phyloP scores from a whole-genome alignment of 352 stramenopile genomes.

The Globisporangium nagaii region DNA sequence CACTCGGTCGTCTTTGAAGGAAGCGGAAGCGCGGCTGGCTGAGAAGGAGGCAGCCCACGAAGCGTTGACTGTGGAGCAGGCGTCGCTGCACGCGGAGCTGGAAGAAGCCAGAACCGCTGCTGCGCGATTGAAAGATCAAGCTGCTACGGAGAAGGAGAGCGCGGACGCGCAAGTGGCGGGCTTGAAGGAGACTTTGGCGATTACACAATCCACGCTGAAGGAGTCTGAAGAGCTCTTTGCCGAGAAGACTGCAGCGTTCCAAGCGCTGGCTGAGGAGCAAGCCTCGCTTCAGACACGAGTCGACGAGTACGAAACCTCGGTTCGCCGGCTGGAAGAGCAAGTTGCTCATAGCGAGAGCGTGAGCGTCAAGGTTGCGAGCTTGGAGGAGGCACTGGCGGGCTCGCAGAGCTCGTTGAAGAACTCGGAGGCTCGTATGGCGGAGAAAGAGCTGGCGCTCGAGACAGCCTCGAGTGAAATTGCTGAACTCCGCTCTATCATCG shows the following conservation, averaged over 20 bases:
- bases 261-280: not conserved
- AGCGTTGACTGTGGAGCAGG: not conserved
- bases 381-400: not conserved
- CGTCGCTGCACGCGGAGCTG: not conserved
- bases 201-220: not conserved
- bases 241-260: not conserved
- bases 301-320: not conserved
- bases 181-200: not conserved
- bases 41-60: not conserved
- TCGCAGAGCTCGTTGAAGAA: slow-evolving; percentile 4
- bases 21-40: slow-evolving; percentile 8
- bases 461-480: not conserved
- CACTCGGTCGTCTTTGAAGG: slow-evolving; percentile 2
- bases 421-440: slow-evolving; percentile 1
- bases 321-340: slow-evolving; percentile 2
- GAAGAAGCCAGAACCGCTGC: not conserved
- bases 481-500: not conserved
- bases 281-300: not conserved
- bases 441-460: slow-evolving; percentile 1
- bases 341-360: slow-evolving; percentile 1
- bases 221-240: not conserved
- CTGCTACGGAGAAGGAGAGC: not conserved
- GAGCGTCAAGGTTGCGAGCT: not conserved
- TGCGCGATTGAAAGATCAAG: not conserved
- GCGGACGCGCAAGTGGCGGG: not conserved